Evolutionary conservation across 2,329 filamentous ascomycete species (phyloP).

Genomic region (Chaetomium sp.): DNA sequence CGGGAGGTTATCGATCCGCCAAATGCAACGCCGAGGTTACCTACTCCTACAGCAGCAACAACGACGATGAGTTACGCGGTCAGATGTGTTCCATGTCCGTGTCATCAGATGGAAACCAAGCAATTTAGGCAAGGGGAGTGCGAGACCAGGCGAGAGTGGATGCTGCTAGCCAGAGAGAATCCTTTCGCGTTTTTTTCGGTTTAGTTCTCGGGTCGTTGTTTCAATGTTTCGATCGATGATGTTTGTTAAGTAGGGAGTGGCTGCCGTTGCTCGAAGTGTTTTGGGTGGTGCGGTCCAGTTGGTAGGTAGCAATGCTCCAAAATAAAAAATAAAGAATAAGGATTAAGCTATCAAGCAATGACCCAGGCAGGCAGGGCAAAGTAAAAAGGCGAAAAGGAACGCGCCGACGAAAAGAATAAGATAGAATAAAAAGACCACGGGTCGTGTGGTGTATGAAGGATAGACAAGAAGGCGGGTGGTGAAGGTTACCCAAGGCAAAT

Average conservation of each 20-base stretch:
- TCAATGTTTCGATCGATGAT: neutral
- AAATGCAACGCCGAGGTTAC: slow-evolving; percentile 18
- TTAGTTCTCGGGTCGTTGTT: too few species aligned
- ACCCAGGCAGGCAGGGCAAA: neutral
- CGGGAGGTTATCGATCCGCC: slow-evolving; percentile 19
- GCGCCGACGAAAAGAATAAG: slow-evolving; percentile 17
- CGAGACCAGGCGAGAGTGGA: neutral
- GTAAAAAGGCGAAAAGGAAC: slow-evolving; percentile 14
- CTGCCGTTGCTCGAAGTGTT: neutral
- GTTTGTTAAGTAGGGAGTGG: slow-evolving; percentile 1
- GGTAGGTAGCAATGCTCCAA: slow-evolving; percentile 5
- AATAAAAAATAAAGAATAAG: slow-evolving; percentile 6
- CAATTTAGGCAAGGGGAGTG: slow-evolving; percentile 5
- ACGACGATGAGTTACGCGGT: slow-evolving; percentile 19
- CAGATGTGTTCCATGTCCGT: slow-evolving; percentile 27
- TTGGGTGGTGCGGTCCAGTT: neutral
- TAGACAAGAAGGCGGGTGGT: slow-evolving; percentile 14
- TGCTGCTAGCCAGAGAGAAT: neutral
- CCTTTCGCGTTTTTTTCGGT: too few species aligned
- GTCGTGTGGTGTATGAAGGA: slow-evolving; percentile 18
- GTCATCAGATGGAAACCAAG: slow-evolving; percentile 22
- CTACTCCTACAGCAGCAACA: too few species aligned
- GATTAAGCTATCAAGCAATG: slow-evolving; percentile 6
- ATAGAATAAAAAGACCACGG: slow-evolving; percentile 2
- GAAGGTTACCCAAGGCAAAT: slow-evolving; percentile 15